A percentile compares a stretch with the other conserved stretches of the same genome.
These are phyloP conservation scores for Aspergillus sclerotioniger DNA, from an alignment of 495 filamentous ascomycete species.

Conservation along the genomic window DNA sequence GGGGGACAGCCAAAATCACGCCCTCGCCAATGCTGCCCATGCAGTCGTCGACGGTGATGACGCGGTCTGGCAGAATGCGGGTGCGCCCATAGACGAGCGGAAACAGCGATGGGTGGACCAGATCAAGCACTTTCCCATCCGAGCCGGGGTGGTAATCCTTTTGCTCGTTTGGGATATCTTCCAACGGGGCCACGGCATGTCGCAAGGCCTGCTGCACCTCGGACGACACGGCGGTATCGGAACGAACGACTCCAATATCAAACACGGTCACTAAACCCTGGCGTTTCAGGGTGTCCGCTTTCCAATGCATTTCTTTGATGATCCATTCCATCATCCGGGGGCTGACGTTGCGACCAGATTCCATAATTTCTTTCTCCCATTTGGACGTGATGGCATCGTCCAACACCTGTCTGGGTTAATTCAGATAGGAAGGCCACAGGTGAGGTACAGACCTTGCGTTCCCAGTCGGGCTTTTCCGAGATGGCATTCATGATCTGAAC, in stretches of 20 bases:
- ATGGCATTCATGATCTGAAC: slow-evolving; percentile 3
- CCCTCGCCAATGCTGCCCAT: slow-evolving; percentile 40
- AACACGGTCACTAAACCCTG: slow-evolving; percentile 31
- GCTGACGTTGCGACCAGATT: slow-evolving; percentile 31
- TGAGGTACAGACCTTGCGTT: slow-evolving; percentile 11
- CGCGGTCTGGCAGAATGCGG: slow-evolving; percentile 38
- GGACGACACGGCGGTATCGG: slow-evolving; percentile 32
- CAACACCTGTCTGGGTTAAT: slow-evolving; percentile 26
- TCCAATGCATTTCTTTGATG: slow-evolving; percentile 49
- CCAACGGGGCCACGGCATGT: slow-evolving; percentile 32
- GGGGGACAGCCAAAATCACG: slow-evolving; percentile 18
- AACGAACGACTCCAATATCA: slow-evolving; percentile 35
- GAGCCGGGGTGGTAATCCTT: slow-evolving; percentile 62
- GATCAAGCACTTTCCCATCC: slow-evolving; percentile 53
- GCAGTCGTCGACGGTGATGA: slow-evolving; percentile 43
- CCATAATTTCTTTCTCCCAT: slow-evolving; percentile 37
- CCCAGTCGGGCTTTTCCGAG: slow-evolving; percentile 16
- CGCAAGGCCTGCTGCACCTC: slow-evolving; percentile 26
- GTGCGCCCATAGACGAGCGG: slow-evolving; percentile 56
- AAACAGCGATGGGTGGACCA: slow-evolving; percentile 62
- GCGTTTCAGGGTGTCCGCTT: slow-evolving; percentile 29
- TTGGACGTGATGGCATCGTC: slow-evolving; percentile 40
- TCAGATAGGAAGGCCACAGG: not conserved
- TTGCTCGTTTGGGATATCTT: slow-evolving; percentile 40
- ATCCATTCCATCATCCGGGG: slow-evolving; percentile 51